Evolutionary conservation across 495 filamentous ascomycete genomes (phyloP).

Genomic region (Talaromyces proteolyticus): DNA sequence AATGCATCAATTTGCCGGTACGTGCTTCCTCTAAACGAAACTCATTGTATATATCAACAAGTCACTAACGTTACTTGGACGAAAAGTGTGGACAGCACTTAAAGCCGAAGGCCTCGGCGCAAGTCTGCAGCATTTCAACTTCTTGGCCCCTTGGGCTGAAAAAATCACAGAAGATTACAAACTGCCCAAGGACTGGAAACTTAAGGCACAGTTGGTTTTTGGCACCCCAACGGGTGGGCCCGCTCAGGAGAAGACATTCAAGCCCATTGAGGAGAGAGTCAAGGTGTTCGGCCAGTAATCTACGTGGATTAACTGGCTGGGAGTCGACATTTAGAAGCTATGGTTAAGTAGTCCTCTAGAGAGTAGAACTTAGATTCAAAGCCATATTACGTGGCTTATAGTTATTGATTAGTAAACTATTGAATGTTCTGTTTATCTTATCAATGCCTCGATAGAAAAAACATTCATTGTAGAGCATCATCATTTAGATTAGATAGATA

Average conservation of each 20-base stretch:
- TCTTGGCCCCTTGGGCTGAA: constrained; percentile 35
- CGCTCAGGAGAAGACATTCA: constrained; percentile 26
- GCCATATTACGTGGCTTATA: too few relatives aligned
- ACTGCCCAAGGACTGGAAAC: constrained; percentile 39
- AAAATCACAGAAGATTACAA: constrained; percentile 36
- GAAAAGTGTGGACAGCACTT: constrained; percentile 45
- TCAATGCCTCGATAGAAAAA: too few relatives aligned
- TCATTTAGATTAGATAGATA: too few relatives aligned
- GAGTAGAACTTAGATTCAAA: too few relatives aligned
- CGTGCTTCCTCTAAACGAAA: constrained; percentile 2
- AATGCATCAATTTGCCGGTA: constrained; percentile 50
- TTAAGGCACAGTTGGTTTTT: constrained; percentile 48
- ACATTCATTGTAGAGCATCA: too few relatives aligned
- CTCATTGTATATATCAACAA: not conserved
- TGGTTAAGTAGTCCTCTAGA: not conserved
- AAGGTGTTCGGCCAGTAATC: constrained; percentile 21
- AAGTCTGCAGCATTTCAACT: constrained; percentile 52
- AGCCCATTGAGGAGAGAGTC: constrained; percentile 31
- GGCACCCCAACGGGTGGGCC: constrained; percentile 30
- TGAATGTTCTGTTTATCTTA: too few relatives aligned
- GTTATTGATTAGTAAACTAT: too few relatives aligned
- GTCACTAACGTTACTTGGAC: not conserved
- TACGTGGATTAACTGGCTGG: too few relatives aligned
- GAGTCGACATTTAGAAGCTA: not conserved
- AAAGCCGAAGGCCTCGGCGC: constrained; percentile 46